Percentiles rank a stretch among this genome's conserved stretches.
Evolutionary conservation across 768 basidiomycete species (phyloP).

Genomic region (Boletales sp.): DNA sequence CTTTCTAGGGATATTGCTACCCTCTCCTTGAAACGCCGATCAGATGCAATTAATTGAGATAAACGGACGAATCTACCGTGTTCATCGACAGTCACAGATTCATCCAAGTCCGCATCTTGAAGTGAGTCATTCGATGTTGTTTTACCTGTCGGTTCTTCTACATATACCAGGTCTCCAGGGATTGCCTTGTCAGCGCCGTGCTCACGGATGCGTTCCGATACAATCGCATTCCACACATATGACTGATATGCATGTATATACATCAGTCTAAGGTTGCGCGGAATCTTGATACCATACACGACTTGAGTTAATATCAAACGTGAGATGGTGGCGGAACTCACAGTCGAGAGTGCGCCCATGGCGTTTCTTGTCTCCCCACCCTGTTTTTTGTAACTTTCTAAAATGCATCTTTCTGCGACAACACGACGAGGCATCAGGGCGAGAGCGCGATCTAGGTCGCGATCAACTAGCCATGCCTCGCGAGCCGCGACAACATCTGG

Average conservation of each 20-base stretch:
- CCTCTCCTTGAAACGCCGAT: slow-evolving; percentile 19
- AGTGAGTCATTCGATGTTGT: slow-evolving; percentile 22
- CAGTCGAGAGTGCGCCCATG: slow-evolving; percentile 84
- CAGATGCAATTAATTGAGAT: slow-evolving; percentile 3
- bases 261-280: slow-evolving; percentile 91
- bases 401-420: slow-evolving; percentile 88
- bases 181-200: slow-evolving; percentile 73
- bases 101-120: slow-evolving; percentile 26
- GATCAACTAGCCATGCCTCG: slow-evolving; percentile 84
- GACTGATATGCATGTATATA: slow-evolving; percentile 99
- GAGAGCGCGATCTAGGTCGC: slow-evolving; percentile 77
- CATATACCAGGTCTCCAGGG: slow-evolving; percentile 89
- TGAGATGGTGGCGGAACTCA: slow-evolving; percentile 31
- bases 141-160: slow-evolving; percentile 33
- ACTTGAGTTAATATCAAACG: not conserved
- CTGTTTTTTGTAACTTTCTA: slow-evolving; percentile 86
- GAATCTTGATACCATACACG: slow-evolving; percentile 60
- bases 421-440: slow-evolving; percentile 85
- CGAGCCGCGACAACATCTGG: slow-evolving; percentile 84
- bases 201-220: slow-evolving; percentile 85
- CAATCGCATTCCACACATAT: slow-evolving; percentile 97
- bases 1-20: slow-evolving; percentile 14
- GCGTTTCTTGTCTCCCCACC: slow-evolving; percentile 76
- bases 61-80: slow-evolving; percentile 22
- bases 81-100: slow-evolving; percentile 33